Conservation (phyloP, 257 asterid species). For the Lantana camara region DNA sequence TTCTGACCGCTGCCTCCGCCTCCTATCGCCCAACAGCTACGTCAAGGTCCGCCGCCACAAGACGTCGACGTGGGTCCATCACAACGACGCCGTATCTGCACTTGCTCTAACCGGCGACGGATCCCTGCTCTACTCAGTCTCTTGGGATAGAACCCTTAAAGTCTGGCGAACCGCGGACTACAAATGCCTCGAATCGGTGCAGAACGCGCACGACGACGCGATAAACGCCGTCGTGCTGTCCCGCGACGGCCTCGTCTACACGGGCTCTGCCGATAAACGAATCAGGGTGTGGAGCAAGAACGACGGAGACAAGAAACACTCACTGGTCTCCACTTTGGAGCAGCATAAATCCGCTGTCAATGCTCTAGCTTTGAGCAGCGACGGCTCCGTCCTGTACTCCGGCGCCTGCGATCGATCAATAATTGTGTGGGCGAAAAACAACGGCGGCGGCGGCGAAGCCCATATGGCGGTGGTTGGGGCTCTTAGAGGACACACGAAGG, state of each 20-base stretch:
- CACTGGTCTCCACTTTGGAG: constrained; percentile 52
- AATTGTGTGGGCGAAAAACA: constrained; percentile 69
- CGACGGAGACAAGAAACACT: constrained; percentile 35
- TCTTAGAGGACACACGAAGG: constrained; percentile 70
- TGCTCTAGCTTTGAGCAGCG: constrained; percentile 63
- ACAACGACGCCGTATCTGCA: constrained; percentile 67
- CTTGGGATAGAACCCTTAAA: constrained; percentile 76
- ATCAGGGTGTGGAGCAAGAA: constrained; percentile 59
- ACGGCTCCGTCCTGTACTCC: constrained; percentile 57
- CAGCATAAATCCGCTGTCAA: constrained; percentile 73
- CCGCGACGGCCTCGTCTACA: constrained; percentile 54
- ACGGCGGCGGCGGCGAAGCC: constrained; percentile 40
- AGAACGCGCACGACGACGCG: constrained; percentile 75
- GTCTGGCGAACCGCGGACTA: constrained; percentile 66
- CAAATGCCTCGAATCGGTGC: constrained; percentile 66
- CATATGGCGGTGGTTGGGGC: constrained; percentile 74
- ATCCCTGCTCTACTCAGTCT: constrained; percentile 53
- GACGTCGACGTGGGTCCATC: constrained; percentile 70
- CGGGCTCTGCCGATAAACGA: constrained; percentile 68
- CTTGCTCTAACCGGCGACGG: constrained; percentile 51
- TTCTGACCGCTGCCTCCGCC: constrained; percentile 49
- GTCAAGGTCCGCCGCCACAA: constrained; percentile 59
- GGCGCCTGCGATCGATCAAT: constrained; percentile 85
- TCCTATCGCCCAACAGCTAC: constrained; percentile 52
- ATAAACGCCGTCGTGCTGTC: constrained; percentile 67